Base-by-base conservation (phyloP, 78 protist genomes). In the Pelomyxa schiedti region DNA sequence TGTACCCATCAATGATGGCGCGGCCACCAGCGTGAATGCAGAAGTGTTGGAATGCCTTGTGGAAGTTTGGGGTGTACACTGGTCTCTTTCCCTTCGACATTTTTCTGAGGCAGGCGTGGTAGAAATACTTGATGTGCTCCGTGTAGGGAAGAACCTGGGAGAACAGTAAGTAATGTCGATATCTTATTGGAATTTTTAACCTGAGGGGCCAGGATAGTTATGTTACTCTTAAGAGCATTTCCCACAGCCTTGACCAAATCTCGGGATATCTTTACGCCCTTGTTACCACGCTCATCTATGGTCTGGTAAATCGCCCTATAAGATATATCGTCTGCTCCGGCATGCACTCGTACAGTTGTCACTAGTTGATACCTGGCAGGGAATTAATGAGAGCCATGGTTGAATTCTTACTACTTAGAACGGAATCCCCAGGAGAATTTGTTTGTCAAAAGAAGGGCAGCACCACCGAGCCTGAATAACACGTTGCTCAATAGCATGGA, bases 11-110 rank as follows among this genome's bases (percentile, higher is more conserved):
- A 38, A 90, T 85, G 26, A 90, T 86, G 26, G 92, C 91, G 64
- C 91, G 89, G 73, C 94, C 92, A 43, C 94, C 94, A 22, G 94
- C 88, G 76, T 90, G 94, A 67, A 87, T 86, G 82, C 90, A 86
- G 47, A 38, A 90, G 69, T 90, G 90, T 32, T 88, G 70, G 65
- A 90, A 52, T 30, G 87, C 86, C 64, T 84, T 86, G 38, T 75
- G 64, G 81, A 91, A 90, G 69, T 91, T 39, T 68, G 95, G 95
- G 39, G 77, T 72, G 87, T 83, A 87, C 0, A 89, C 82, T 8
- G 43, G 42, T 1, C 47, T 42, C 58, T 63, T 72, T 8, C 39
- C 67, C 30, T 5, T 8, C 38, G 35, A 73, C 39, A 66, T 7
- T 70, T 71, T 88, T 38, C 93, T 42, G 7, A 40, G 74, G 29